These are phyloP conservation scores for Cladorrhinum sp. DNA, from an alignment of 2,329 filamentous ascomycete species.

Conservation along the genomic window DNA sequence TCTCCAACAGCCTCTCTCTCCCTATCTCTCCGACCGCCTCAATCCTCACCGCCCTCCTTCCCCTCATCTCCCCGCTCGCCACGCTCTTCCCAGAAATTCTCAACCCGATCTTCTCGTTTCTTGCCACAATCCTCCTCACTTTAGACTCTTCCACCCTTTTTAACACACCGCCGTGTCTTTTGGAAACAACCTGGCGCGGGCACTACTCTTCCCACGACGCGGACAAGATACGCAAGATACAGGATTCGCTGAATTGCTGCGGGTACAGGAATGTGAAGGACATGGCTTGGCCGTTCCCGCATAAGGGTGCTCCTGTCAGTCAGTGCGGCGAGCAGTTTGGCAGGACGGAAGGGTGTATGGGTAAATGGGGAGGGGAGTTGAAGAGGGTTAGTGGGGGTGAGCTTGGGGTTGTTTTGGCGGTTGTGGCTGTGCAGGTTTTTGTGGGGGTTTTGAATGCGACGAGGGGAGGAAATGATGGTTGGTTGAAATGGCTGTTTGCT, in stretches of 20 bases:
- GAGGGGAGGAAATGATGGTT: not conserved
- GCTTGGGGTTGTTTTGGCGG: constrained; percentile 13
- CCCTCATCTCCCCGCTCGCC: constrained; percentile 29
- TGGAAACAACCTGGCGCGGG: constrained; percentile 55
- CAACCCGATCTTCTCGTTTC: constrained; percentile 34
- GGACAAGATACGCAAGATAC: constrained; percentile 53
- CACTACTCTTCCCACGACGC: constrained; percentile 52
- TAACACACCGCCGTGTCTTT: constrained; percentile 45
- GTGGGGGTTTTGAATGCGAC: constrained; percentile 1
- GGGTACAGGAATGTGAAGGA: constrained; percentile 58
- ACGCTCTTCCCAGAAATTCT: constrained; percentile 36
- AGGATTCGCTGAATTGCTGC: constrained; percentile 65
- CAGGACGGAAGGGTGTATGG: constrained; percentile 8
- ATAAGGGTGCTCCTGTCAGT: not conserved
- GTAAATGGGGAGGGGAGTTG: constrained; percentile 15
- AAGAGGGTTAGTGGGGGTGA: constrained; percentile 7
- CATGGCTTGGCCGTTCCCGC: constrained; percentile 60
- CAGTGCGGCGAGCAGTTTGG: constrained; percentile 14
- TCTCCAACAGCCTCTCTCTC: constrained; percentile 41
- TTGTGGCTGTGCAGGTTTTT: constrained; percentile 17
- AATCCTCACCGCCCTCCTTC: constrained; percentile 39
- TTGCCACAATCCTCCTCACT: constrained; percentile 35
- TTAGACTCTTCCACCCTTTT: constrained; percentile 42
- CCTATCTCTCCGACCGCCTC: constrained; percentile 38
- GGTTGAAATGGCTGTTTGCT: not conserved